Base-by-base conservation (phyloP, 1,284 basidiomycete genomes). In the Puccinia hordei region DNA sequence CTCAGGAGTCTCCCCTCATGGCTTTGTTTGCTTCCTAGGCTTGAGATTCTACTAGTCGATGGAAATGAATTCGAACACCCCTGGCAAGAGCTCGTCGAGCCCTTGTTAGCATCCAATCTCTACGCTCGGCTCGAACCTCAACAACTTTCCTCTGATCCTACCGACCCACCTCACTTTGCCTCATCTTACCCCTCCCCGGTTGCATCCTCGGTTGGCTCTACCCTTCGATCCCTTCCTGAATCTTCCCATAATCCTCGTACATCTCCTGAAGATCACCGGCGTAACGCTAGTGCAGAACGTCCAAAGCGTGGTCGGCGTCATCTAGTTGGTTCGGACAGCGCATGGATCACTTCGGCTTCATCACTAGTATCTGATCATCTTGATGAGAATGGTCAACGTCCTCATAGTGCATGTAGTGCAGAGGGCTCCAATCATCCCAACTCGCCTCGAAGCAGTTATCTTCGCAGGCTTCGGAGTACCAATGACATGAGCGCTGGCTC, bases 31-130 rank as follows among this genome's bases (percentile, higher is more conserved):
- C 88, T 99, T 44, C 88, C 49, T 2, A 72, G 90, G 24, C 88
- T 99, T 69, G 93, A 96, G 85, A 92, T 91, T 5, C 88, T 99
- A 2, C 91, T 92, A 82, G 90, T 99, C 41, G 96, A 98, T 83
- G 92, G 91, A 44, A 99, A 99, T 85, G 92, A 93, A 10, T 97
- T 98, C 86, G 91, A 93, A 82, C 91, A 92, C 3, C 92, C 94
- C 2, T 98, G 95, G 94, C 90, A 90, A 84, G 90, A 91, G 44
- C 88, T 99, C 77, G 91, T 97, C 35, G 91, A 92, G 81, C 94
- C 94, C 1, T 72, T 83, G 17, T 68, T 83, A n/a, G 33, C 30
- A 10, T 59, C 49, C 30, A 59, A 33, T 55, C 3, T 38, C 0
- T 38, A 61, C 35, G 69, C 30, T 71, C 49, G 77, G 19, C 9